Base-by-base conservation (phyloP, 2,329 filamentous ascomycete species). In the Aspergillus pseudotamarii region DNA sequence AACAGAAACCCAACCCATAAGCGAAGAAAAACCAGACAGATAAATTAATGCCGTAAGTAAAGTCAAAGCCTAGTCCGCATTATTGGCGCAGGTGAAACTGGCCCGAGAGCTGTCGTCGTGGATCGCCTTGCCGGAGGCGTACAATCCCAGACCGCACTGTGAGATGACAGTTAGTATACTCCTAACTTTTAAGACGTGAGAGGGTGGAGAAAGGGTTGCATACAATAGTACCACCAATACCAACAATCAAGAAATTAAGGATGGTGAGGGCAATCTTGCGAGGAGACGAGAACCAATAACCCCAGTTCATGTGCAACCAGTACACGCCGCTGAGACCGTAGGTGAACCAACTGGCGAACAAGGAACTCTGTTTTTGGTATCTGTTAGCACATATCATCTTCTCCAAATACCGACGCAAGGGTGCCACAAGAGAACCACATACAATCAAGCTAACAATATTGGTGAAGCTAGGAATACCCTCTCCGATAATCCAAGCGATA, bases 391-490 rank as follows among this genome's bases (percentile, higher is more conserved):
- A 16, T 0, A 4, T 2, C 43, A 21, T 8, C 45, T 32, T 34
- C 2, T 6, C n/a, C 16, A 6, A 48, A 21, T 5, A 4, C 12
- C 19, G 12, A 23, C 9, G 51, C 26, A 58, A 21, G 12, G 16
- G 51, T 11, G 32, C 23, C 23, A 26, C 2, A 26, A 26, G 23
- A 26, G 23, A 34, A 5, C 11, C 32, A 34, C 69, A 30, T 71
- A 73, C 63, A 66, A 91, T 86, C 43, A 92, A 77, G 10, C 86
- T 86, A 32, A 92, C 78, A 14, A 92, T 78, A 58, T 88, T 83
- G 70, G 85, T 86, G 79, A 92, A 92, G 51, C 87, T 85, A 0
- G 90, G 90, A 9, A 92, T 88, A 0, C 86, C 86, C 74, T 90
- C 86, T 12, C 89, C 88, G 61, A 92, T 88, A 60, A 91, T 75